These are phyloP conservation scores for Dryas alaskensis DNA, from an alignment of 306 rosid species.

Conservation along the genomic window DNA sequence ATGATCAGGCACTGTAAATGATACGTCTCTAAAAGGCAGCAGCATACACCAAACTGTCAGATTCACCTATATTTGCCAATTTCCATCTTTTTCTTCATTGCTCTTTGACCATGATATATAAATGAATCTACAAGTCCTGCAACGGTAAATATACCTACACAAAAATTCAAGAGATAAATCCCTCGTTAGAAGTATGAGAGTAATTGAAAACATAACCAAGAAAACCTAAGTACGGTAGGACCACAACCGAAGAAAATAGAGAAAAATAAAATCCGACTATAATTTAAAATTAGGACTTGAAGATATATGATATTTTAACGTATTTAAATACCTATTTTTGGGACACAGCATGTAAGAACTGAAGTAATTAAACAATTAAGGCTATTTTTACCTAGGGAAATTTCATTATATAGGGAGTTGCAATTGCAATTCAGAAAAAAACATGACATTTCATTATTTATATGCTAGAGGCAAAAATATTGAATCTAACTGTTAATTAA, in stretches of 20 bases:
- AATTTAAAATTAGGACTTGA: too few relatives aligned
- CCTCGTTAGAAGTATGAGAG: constrained; percentile 17
- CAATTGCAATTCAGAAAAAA: too few relatives aligned
- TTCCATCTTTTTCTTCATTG: constrained; percentile 66
- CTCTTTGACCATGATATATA: constrained; percentile 64
- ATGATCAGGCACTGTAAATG: background rate
- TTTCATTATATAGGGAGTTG: too few relatives aligned
- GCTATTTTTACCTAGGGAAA: too few relatives aligned
- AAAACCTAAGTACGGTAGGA: background rate
- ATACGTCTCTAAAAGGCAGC: constrained; percentile 21
- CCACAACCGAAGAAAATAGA: background rate
- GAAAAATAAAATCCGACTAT: background rate
- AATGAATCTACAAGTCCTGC: constrained; percentile 83
- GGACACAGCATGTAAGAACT: too few relatives aligned
- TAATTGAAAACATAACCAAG: background rate
- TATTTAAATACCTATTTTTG: too few relatives aligned
- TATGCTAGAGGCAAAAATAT: too few relatives aligned
- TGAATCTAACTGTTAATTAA: too few relatives aligned
- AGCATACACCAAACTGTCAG: constrained; percentile 15
- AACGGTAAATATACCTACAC: constrained; percentile 64
- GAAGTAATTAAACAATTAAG: too few relatives aligned
- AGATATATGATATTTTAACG: too few relatives aligned
- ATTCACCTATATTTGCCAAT: constrained; percentile 53
- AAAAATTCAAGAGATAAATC: constrained; percentile 14
- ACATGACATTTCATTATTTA: too few relatives aligned